phyloP scores from a whole-genome alignment of 2,329 filamentous ascomycete species.

The Phoma herbarum region DNA sequence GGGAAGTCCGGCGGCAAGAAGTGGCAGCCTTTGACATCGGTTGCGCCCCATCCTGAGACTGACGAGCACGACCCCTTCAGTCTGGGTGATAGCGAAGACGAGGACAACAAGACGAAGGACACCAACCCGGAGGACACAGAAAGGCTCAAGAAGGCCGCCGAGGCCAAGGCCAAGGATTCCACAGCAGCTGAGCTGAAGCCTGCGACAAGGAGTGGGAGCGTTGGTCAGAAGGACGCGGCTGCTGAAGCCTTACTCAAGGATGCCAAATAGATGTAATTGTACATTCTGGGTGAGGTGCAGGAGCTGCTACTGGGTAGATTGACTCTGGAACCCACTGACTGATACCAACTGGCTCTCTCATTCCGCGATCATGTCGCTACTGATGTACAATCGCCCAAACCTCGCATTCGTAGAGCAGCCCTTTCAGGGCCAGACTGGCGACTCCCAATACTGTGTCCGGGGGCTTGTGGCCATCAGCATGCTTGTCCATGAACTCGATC shows the following conservation, averaged over 20 bases:
- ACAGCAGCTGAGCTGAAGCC: constrained; percentile 45
- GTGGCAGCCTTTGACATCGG: constrained; percentile 91
- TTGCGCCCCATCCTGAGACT: constrained; percentile 83
- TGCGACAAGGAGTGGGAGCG: constrained; percentile 53
- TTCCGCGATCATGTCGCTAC: not conserved
- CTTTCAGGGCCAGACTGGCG: constrained; percentile 43
- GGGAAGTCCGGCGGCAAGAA: constrained; percentile 77
- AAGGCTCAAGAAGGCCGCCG: constrained; percentile 60
- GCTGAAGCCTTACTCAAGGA: constrained; percentile 57
- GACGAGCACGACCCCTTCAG: constrained; percentile 95
- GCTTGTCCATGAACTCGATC: constrained; percentile 49
- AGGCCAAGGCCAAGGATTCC: constrained; percentile 44
- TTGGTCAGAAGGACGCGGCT: constrained; percentile 56
- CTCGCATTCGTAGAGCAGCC: constrained; percentile 47
- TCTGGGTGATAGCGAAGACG: constrained; percentile 93
- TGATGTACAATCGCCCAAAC: constrained; percentile 42
- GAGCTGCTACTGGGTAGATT: not conserved
- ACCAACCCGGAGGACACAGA: constrained; percentile 62
- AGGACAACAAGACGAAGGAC: constrained; percentile 75
- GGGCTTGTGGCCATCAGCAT: constrained; percentile 45
- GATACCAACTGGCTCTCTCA: constrained; percentile 1
- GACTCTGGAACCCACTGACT: not conserved
- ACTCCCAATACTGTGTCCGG: constrained; percentile 51
- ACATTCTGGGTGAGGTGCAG: not conserved
- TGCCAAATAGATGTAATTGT: constrained; percentile 34